These are phyloP conservation scores for Salix caprea DNA, from an alignment of 345 rosid genomes.

Conservation along the genomic window DNA sequence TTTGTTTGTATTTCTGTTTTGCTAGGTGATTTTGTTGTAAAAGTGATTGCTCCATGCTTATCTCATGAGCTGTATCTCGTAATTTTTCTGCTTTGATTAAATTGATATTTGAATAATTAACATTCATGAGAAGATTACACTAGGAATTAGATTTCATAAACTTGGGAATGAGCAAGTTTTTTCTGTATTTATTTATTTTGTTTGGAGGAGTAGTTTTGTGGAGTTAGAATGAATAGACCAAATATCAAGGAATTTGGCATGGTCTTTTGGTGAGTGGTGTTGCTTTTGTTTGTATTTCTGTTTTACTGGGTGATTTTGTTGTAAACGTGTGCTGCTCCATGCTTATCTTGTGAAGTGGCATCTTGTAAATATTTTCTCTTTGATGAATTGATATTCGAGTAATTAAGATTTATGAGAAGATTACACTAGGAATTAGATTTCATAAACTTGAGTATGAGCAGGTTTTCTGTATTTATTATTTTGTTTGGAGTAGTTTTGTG, in stretches of 20 bases:
- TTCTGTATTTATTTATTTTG: background rate
- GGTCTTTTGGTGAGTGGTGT: background rate
- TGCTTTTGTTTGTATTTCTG: background rate
- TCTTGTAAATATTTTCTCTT: background rate
- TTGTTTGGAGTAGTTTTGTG: background rate
- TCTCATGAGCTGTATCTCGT: background rate
- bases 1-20: background rate
- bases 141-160: background rate
- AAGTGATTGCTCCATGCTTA: background rate
- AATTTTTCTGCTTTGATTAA: too few relatives aligned
- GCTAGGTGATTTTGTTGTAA: background rate
- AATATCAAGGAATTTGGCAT: background rate
- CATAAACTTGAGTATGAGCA: background rate
- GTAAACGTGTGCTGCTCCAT: background rate
- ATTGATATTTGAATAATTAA: background rate
- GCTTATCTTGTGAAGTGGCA: background rate
- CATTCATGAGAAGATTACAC: background rate
- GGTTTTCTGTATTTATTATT: background rate
- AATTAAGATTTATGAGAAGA: background rate
- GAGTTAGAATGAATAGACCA: background rate
- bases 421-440: background rate
- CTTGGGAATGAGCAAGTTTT: background rate
- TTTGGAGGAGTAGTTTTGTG: background rate
- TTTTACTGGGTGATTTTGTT: background rate
- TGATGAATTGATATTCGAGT: background rate